Evolutionary conservation across 1,139 yeast genomes (phyloP).

Genomic region (Suhomyces ambrosiae): DNA sequence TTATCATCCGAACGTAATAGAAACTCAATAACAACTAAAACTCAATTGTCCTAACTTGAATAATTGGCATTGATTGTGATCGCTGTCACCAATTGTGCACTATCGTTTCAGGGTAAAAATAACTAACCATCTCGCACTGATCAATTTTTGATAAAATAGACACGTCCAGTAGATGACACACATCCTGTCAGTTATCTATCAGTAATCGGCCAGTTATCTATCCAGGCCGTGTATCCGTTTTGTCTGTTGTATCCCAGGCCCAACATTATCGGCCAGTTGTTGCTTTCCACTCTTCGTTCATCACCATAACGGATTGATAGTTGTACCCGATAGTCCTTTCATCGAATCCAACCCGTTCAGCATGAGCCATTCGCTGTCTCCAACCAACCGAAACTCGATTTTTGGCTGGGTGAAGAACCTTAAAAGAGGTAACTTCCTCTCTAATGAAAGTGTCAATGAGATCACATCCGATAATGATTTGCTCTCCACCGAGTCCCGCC

Average conservation of each 20-base stretch:
- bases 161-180: conserved; percentile 15
- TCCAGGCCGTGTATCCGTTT: too few relatives aligned
- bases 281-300: too few relatives aligned
- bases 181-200: not conserved
- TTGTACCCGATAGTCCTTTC: not conserved
- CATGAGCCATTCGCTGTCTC: conserved; percentile 48
- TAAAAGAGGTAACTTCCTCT: conserved; percentile 41
- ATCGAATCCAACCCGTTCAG: not conserved
- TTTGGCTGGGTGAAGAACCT: conserved; percentile 54
- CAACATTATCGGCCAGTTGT: too few relatives aligned
- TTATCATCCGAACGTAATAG: too few relatives aligned
- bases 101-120: conserved; percentile 13
- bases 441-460: conserved; percentile 46
- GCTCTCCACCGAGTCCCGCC: conserved; percentile 26
- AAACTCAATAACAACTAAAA: too few relatives aligned
- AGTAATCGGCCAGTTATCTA: not conserved
- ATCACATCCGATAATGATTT: conserved; percentile 36
- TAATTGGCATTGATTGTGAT: too few relatives aligned
- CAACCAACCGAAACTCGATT: conserved; percentile 43
- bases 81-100: conserved; percentile 2
- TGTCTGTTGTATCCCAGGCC: too few relatives aligned
- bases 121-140: conserved; percentile 11
- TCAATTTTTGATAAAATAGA: conserved; percentile 8
- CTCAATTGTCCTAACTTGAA: too few relatives aligned
- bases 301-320: not conserved